Evolutionary conservation across 2,329 filamentous ascomycete genomes (phyloP), one percentile per base, ranked within the genome.

Genomic region (Aspergillus puulaauensis): DNA sequence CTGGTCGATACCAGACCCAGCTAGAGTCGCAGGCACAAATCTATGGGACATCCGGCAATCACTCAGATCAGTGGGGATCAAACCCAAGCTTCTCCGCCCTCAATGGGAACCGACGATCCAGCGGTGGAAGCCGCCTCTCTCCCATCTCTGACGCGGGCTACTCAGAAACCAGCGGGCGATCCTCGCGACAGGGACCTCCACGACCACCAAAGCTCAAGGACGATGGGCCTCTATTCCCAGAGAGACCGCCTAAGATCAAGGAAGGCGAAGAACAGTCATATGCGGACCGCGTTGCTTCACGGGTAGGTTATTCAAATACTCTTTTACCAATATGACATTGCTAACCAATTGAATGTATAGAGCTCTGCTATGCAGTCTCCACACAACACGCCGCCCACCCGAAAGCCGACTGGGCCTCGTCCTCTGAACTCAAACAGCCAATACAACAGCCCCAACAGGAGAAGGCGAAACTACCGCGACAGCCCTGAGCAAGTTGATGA

Each of bases 11-110:
- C 66, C 84, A 87, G 66, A 81, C 80, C 53, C 81, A 83, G 19
- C 76, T 88, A 9, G 86, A 88, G 70, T 81, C 79, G 2, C 81
- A 87, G 67, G 86, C 86, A 14, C 80, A 84, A 52, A 76, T 79
- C 44, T 87, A 82, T 63, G 74, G 61, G 8, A 50, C 44, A 40
- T 57, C 59, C 15, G 37, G 47, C 17, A 57, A 60, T 6, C 53
- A 59, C 21, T 79, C 78, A 2, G 79, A 80, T 3, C 74, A 75
- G 43, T 81, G 77, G 75, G 75, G 73, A 8, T 79, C 78, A 7
- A 76, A 75, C 46, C 72, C 75, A 44, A 78, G 74, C 56, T 66
- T 79, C 43, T 66, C 73, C 11, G 70, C 64, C 2, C 66, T 65
- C 24, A 70, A 71, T 45, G 59, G 68, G 39, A 71, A 71, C 47